Conservation (phyloP, 257 asterid genomes). For the Gentiana macrophylla region DNA sequence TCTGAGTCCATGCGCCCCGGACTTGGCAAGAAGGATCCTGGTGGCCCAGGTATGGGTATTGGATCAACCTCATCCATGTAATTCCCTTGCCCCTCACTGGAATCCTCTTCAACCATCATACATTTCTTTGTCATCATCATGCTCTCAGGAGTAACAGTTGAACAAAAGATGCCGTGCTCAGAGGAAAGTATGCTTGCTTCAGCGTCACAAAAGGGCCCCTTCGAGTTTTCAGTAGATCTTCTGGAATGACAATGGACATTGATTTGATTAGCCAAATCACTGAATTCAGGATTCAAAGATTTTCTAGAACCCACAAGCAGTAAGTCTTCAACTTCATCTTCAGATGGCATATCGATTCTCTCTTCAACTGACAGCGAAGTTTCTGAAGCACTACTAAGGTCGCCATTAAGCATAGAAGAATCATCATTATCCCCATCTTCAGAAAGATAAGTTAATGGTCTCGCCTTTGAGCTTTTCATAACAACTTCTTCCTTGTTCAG, state of each 20-base stretch:
- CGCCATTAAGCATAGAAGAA: constrained; percentile 15
- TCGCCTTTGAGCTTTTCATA: constrained; percentile 20
- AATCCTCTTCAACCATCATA: constrained; percentile 26
- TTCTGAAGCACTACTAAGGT: constrained; percentile 19
- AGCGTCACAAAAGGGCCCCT: constrained; percentile 15
- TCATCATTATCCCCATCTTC: constrained; percentile 17
- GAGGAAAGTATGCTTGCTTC: constrained; percentile 15
- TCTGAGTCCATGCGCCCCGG: constrained; percentile 75
- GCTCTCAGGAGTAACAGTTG: constrained; percentile 22
- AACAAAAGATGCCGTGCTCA: constrained; percentile 35
- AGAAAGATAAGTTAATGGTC: constrained; percentile 21
- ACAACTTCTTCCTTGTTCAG: constrained; percentile 19
- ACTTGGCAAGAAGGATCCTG: constrained; percentile 83
- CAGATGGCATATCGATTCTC: constrained; percentile 15
- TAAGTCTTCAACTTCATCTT: constrained; percentile 19
- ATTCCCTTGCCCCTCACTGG: constrained; percentile 35
- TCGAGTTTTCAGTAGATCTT: constrained; percentile 18
- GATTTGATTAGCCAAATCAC: constrained; percentile 25
- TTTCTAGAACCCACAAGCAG: constrained; percentile 28
- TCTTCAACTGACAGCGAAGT: constrained; percentile 13
- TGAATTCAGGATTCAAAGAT: constrained; percentile 30
- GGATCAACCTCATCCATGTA: constrained; percentile 64
- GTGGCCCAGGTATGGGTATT: constrained; percentile 86
- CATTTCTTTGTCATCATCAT: constrained; percentile 15
- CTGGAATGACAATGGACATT: constrained; percentile 22